A percentile compares a stretch with the other conserved stretches of the same genome.
phyloP scores from a whole-genome alignment of 257 asterid genomes.

The Scutellaria galericulata region DNA sequence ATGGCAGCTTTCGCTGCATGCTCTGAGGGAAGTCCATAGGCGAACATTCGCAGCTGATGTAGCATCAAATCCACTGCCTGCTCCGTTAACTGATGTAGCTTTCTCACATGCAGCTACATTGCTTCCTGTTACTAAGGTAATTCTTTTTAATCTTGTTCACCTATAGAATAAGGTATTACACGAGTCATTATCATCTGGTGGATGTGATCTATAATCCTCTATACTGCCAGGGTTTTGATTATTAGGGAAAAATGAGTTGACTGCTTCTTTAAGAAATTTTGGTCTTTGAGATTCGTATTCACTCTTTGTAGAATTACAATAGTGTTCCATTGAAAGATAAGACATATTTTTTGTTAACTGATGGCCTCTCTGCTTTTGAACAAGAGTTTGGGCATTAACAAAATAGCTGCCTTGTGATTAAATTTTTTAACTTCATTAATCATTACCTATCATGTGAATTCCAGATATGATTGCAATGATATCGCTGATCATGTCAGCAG shows the following conservation, averaged over 20 bases:
- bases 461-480: constrained; percentile 20
- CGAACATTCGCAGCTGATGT: constrained; percentile 88
- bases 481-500: constrained; percentile 16
- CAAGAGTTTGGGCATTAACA: constrained; percentile 14
- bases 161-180: constrained; percentile 15
- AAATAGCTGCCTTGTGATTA: neutral
- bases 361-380: neutral
- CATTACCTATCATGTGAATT: neutral
- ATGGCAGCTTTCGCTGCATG: constrained; percentile 99
- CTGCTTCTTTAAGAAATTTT: constrained; percentile 9
- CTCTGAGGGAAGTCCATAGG: constrained; percentile 96
- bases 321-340: neutral
- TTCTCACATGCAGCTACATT: constrained; percentile 98
- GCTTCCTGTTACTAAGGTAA: constrained; percentile 96
- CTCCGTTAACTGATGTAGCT: constrained; percentile 98
- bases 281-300: constrained; percentile 8
- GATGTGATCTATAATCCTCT: constrained; percentile 15
- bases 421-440: neutral
- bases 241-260: constrained; percentile 10
- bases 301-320: constrained; percentile 14
- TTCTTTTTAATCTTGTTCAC: constrained; percentile 30
- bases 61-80: constrained; percentile 90
- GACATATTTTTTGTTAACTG: neutral
- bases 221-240: neutral
- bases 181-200: constrained; percentile 21